Base-by-base conservation (phyloP, 2,329 filamentous ascomycete genomes). In the Ascochyta clinopodiicola region DNA sequence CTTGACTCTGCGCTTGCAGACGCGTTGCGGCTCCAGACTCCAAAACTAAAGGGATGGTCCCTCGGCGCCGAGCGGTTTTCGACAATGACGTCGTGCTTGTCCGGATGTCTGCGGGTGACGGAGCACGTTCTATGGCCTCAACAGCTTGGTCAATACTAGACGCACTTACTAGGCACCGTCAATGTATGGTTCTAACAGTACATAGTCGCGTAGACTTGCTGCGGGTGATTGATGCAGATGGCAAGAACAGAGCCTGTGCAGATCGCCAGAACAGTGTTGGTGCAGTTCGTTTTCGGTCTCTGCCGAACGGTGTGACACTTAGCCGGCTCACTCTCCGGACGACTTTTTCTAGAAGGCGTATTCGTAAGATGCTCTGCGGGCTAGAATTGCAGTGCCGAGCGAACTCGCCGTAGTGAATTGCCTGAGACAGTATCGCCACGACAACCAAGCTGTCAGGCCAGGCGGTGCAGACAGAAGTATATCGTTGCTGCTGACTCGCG, bases 11-110 rank as follows among this genome's bases (percentile, higher is more conserved):
- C 53, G 44, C 53, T 51, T 52, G 44, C 17, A 40, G 32, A 44
- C 39, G 48, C 43, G 34, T 57, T 48, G 34, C 17, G 35, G 48
- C 39, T 57, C 53, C 48, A 51, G 53, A 51, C 44, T 50, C 38
- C 31, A 21, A 24, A 24, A 39, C 53, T 51, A 56, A n/a, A 27
- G 17, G 21, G 27, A 36, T 38, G 36, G 37, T 44, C 43, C 17
- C 53, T 56, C 43, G 43, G 47, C 47, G 37, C 47, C 43, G 53
- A 46, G 44, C 39, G 21, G 25, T 15, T 21, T 6, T n/a, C 12
- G 40, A 25, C 46, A n/a, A 35, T 56, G 52, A 56, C 52, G 52
- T 56, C n/a, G 51, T 24, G 13, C n/a, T 19, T 17, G 13, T 2
- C 36, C 12, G 52, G 52, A 56, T 51, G 46, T 8, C 24, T 32